Conservation (phyloP, 495 filamentous ascomycete genomes). For the Podospora australis region DNA sequence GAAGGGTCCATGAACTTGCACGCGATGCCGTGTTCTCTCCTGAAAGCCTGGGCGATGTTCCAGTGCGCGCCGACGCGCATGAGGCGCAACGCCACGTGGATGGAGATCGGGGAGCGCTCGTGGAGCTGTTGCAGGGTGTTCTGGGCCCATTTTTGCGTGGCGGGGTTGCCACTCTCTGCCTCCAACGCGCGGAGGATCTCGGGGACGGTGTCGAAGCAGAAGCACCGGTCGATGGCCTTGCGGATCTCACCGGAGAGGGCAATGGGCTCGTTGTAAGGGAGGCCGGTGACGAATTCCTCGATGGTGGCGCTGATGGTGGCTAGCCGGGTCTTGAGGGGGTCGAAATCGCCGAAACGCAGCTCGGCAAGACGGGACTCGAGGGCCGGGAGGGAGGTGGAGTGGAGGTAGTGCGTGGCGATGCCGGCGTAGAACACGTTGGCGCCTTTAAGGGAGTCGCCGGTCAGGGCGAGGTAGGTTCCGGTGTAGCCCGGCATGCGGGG, state of each 20-base stretch:
- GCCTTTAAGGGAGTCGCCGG: slow-evolving; percentile 71
- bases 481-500: slow-evolving; percentile 75
- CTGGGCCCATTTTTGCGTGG: slow-evolving; percentile 61
- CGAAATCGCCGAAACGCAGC: slow-evolving; percentile 74
- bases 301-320: slow-evolving; percentile 76
- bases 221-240: slow-evolving; percentile 78
- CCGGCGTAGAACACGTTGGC: slow-evolving; percentile 78
- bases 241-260: slow-evolving; percentile 58
- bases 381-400: slow-evolving; percentile 74
- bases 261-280: slow-evolving; percentile 65
- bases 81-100: slow-evolving; percentile 74
- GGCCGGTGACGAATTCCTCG: slow-evolving; percentile 79
- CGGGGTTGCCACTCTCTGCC: slow-evolving; percentile 37
- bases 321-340: slow-evolving; percentile 52
- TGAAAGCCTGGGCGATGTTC: slow-evolving; percentile 76
- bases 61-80: slow-evolving; percentile 69
- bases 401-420: slow-evolving; percentile 88
- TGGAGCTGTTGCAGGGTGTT: slow-evolving; percentile 64
- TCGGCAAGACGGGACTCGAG: slow-evolving; percentile 84
- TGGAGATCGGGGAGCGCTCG: slow-evolving; percentile 71
- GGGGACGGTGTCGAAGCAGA: slow-evolving; percentile 56
- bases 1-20: slow-evolving; percentile 85
- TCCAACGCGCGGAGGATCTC: slow-evolving; percentile 64
- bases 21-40: slow-evolving; percentile 74
- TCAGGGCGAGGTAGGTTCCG: slow-evolving; percentile 88